Evolutionary conservation across 768 basidiomycete species (phyloP).

Genomic region (Suillus alpinus): DNA sequence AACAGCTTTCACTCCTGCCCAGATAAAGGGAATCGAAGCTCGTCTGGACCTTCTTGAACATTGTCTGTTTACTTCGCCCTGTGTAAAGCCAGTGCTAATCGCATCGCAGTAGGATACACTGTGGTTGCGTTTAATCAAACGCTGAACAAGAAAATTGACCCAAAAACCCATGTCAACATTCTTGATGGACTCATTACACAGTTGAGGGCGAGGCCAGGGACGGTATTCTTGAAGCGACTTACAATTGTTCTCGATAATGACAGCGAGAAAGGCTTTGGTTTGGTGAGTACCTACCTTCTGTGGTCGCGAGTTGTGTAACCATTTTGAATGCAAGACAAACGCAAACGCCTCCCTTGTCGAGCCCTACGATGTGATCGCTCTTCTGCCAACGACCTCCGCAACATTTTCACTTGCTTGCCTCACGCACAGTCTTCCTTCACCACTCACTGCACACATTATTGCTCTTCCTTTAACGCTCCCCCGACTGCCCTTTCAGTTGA

Average conservation of each 20-base stretch:
- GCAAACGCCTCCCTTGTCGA: conserved; percentile 61
- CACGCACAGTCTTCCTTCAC: conserved; percentile 72
- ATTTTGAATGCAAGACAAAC: conserved; percentile 51
- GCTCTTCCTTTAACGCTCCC: conserved; percentile 75
- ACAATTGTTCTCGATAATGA: conserved; percentile 81
- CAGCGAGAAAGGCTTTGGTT: conserved; percentile 82
- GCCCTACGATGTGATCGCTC: conserved; percentile 74
- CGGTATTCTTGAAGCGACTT: conserved; percentile 70
- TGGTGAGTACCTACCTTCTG: conserved; percentile 44
- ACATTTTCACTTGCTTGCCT: conserved; percentile 81
- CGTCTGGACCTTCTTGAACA: conserved; percentile 70
- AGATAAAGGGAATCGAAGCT: conserved; percentile 56
- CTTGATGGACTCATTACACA: conserved; percentile 58
- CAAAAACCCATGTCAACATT: conserved; percentile 64
- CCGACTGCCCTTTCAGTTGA: conserved; percentile 76
- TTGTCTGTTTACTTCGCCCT: conserved; percentile 43
- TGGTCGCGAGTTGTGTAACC: not conserved
- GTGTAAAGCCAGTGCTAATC: conserved; percentile 4
- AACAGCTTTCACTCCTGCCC: conserved; percentile 48
- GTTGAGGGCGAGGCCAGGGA: conserved; percentile 54
- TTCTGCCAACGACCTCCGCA: conserved; percentile 67
- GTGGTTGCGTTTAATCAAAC: conserved; percentile 77
- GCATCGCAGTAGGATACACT: conserved; percentile 75
- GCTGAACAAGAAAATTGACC: conserved; percentile 67
- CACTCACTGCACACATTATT: conserved; percentile 78